Conservation (phyloP, 176 grass and related monocot genomes). For the Avena sativa region DNA sequence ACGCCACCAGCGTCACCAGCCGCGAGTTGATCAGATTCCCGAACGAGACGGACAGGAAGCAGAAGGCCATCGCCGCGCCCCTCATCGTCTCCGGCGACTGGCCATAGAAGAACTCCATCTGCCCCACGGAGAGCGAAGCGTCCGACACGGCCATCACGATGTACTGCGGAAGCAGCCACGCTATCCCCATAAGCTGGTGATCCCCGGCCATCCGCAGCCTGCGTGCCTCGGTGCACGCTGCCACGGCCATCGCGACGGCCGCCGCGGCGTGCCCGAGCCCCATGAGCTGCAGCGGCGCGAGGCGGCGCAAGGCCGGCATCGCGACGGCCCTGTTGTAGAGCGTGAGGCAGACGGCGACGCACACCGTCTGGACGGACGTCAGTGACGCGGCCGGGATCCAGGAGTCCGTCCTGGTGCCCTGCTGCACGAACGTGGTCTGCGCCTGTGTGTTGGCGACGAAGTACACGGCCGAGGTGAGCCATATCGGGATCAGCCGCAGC, state of each 20-base stretch:
- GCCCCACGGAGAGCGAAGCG: slow-evolving; percentile 6
- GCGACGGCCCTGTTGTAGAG: neutral
- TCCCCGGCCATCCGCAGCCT: slow-evolving; percentile 19
- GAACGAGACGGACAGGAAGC: slow-evolving; percentile 37
- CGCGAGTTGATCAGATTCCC: slow-evolving; percentile 39
- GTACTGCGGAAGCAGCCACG: slow-evolving; percentile 39
- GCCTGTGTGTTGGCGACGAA: slow-evolving; percentile 13
- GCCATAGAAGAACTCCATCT: slow-evolving; percentile 59
- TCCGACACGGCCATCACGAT: neutral
- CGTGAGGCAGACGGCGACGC: neutral
- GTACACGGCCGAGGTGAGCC: neutral
- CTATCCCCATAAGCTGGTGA: slow-evolving; percentile 25
- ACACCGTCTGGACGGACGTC: slow-evolving; percentile 7
- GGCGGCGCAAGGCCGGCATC: neutral
- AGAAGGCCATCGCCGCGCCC: slow-evolving; percentile 45
- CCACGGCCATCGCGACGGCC: neutral
- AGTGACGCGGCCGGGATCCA: slow-evolving; percentile 36
- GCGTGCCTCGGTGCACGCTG: slow-evolving; percentile 30
- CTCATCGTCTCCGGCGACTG: slow-evolving; percentile 54
- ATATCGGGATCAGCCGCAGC: slow-evolving; percentile 29
- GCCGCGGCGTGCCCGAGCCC: neutral
- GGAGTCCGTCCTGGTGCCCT: slow-evolving; percentile 42
- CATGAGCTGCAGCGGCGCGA: neutral
- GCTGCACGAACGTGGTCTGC: slow-evolving; percentile 51
- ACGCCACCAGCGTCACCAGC: slow-evolving; percentile 46